phyloP scores from a whole-genome alignment of 2,329 filamentous ascomycete genomes.

The Penicillium janthinellum region DNA sequence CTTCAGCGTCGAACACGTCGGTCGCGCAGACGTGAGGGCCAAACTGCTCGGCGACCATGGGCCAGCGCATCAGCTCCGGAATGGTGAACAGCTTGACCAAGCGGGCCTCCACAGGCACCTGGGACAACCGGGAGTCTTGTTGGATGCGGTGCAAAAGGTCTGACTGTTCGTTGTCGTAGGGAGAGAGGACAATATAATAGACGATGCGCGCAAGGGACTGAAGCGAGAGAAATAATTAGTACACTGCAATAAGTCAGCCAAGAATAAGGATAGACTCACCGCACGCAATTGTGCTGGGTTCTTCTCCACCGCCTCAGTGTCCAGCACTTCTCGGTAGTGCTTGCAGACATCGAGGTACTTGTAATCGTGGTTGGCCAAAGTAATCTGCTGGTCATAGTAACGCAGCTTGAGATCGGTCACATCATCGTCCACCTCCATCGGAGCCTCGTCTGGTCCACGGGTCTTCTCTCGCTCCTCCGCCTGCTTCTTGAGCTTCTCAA shows the following conservation, averaged over 20 bases:
- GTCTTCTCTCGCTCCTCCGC: constrained; percentile 74
- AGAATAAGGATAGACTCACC: constrained; percentile 55
- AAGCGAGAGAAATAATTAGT: constrained; percentile 1
- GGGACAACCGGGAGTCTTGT: constrained; percentile 76
- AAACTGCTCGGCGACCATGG: constrained; percentile 84
- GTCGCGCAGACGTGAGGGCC: constrained; percentile 84
- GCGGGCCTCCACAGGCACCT: constrained; percentile 77
- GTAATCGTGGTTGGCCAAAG: constrained; percentile 90
- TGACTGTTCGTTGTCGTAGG: constrained; percentile 97
- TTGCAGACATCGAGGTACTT: constrained; percentile 99
- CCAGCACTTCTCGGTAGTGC: constrained; percentile 93
- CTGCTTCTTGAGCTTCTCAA: constrained; percentile 88
- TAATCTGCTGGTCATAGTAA: constrained; percentile 98
- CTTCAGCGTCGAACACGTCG: constrained; percentile 78
- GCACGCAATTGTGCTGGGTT: constrained; percentile 82
- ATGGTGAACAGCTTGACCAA: constrained; percentile 94
- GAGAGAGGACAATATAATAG: constrained; percentile 94
- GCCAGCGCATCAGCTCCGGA: constrained; percentile 97
- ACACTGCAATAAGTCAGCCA: not conserved
- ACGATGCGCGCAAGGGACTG: constrained; percentile 91
- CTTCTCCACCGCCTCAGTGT: constrained; percentile 92
- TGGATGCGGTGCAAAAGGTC: constrained; percentile 93
- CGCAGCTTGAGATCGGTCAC: constrained; percentile 93
- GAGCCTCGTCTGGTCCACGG: constrained; percentile 73
- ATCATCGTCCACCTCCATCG: constrained; percentile 78